These are phyloP conservation scores for Elasticomyces elasticus DNA, from an alignment of 495 filamentous ascomycete genomes.

Conservation along the genomic window DNA sequence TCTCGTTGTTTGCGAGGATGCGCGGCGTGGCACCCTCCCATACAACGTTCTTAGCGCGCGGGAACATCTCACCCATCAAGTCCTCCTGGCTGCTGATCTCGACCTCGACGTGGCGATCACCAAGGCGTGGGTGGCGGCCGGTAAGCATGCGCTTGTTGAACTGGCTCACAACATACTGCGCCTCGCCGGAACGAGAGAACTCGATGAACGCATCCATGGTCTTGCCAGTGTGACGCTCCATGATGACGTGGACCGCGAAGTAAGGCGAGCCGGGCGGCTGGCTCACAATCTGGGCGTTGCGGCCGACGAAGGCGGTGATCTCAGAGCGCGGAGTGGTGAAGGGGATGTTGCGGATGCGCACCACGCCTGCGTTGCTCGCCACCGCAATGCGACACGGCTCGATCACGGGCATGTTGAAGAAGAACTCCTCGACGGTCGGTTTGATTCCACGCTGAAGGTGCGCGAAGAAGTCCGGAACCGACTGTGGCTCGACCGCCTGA, in stretches of 20 bases:
- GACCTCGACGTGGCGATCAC: slow-evolving; percentile 55
- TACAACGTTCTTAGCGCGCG: slow-evolving; percentile 49
- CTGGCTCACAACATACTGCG: slow-evolving; percentile 42
- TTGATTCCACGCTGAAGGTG: neutral
- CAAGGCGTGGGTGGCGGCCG: slow-evolving; percentile 47
- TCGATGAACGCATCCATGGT: slow-evolving; percentile 70
- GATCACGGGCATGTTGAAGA: slow-evolving; percentile 19
- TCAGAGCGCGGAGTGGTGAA: slow-evolving; percentile 57
- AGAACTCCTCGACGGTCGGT: slow-evolving; percentile 14
- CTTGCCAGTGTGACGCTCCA: slow-evolving; percentile 70
- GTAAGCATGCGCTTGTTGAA: slow-evolving; percentile 31
- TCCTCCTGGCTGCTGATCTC: slow-evolving; percentile 48
- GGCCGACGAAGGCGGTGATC: slow-evolving; percentile 59
- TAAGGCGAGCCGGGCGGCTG: slow-evolving; percentile 41
- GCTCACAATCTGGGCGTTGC: slow-evolving; percentile 47
- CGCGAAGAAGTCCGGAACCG: slow-evolving; percentile 1
- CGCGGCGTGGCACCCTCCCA: slow-evolving; percentile 48
- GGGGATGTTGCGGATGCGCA: slow-evolving; percentile 46
- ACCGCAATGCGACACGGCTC: slow-evolving; percentile 17
- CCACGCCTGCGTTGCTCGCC: slow-evolving; percentile 28
- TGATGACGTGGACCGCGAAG: slow-evolving; percentile 63
- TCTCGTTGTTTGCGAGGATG: slow-evolving; percentile 27
- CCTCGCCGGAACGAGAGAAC: slow-evolving; percentile 46
- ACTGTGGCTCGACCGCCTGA: neutral
- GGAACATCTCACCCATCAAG: slow-evolving; percentile 60